These are phyloP conservation scores for Guillardia theta DNA, from an alignment of 78 protist genomes.

Conservation along the genomic window DNA sequence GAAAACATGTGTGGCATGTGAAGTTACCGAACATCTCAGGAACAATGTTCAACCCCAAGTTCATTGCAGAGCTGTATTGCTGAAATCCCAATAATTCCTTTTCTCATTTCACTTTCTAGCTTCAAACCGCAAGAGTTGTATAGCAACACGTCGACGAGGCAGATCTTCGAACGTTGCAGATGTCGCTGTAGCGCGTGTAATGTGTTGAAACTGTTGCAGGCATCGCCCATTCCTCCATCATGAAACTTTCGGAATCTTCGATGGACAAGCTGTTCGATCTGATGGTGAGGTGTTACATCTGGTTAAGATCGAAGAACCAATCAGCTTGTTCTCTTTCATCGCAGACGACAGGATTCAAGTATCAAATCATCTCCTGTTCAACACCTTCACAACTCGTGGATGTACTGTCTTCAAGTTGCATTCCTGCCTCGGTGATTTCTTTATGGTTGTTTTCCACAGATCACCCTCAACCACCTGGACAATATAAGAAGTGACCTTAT, in stretches of 20 bases:
- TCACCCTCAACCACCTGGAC: conserved; percentile 63
- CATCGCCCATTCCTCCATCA: conserved; percentile 67
- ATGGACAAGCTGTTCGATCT: conserved; percentile 72
- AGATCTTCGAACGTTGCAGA: conserved; percentile 45
- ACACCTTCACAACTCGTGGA: neutral
- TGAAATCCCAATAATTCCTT: neutral
- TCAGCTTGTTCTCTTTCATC: too few species aligned
- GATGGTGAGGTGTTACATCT: too few species aligned
- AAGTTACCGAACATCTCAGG: conserved; percentile 33
- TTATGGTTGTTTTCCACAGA: too few species aligned
- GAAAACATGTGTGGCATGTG: neutral
- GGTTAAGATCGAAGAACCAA: too few species aligned
- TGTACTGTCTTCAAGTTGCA: neutral
- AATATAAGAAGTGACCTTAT: neutral
- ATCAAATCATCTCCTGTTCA: conserved; percentile 26
- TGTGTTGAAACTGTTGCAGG: neutral
- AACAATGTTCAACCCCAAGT: conserved; percentile 50
- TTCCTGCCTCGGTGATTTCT: neutral
- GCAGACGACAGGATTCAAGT: conserved; percentile 68
- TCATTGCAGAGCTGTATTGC: conserved; percentile 49
- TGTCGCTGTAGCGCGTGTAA: neutral
- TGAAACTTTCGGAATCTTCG: conserved; percentile 51
- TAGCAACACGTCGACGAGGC: neutral
- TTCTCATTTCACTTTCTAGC: neutral
- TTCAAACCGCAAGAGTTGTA: conserved; percentile 42